Percentiles rank a stretch among this genome's conserved stretches.
Evolutionary conservation across 2,329 filamentous ascomycete species (phyloP).

Genomic region (Polytolypa hystricis): DNA sequence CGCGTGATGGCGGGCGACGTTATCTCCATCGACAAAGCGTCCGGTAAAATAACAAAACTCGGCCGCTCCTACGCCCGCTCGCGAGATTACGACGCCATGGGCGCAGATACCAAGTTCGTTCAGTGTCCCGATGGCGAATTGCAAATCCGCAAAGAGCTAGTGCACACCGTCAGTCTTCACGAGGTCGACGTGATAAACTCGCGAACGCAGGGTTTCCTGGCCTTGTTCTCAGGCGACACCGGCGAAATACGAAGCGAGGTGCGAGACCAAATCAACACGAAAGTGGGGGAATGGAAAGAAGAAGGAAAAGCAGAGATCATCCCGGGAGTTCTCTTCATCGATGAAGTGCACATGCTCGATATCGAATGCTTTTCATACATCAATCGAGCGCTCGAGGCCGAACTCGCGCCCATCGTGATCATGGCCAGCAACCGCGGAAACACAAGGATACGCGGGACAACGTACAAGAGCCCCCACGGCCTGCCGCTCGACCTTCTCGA

Average conservation of each 20-base stretch:
- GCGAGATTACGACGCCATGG: conserved; percentile 98
- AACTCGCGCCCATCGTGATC: conserved; percentile 92
- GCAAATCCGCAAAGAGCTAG: conserved; percentile 91
- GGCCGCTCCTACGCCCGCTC: conserved; percentile 90
- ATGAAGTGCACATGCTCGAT: conserved; percentile 99
- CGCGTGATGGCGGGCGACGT: conserved; percentile 98
- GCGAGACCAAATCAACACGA: conserved; percentile 97
- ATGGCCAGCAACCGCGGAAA: conserved; percentile 97
- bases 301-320: conserved; percentile 98
- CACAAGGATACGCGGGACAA: conserved; percentile 83
- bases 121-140: conserved; percentile 96
- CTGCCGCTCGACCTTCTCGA: conserved; percentile 93
- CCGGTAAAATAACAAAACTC: conserved; percentile 94
- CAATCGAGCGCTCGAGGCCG: conserved; percentile 90
- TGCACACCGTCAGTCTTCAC: conserved; percentile 92
- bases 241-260: conserved; percentile 97
- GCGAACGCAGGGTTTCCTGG: conserved; percentile 92
- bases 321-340: conserved; percentile 92
- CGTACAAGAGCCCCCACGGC: conserved; percentile 86
- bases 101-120: conserved; percentile 93
- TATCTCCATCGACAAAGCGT: conserved; percentile 96
- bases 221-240: conserved; percentile 94
- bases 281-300: conserved; percentile 98
- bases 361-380: conserved; percentile 99
- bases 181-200: conserved; percentile 99